These are phyloP conservation scores for Penicillium thymicola DNA, from an alignment of 2,329 filamentous ascomycete genomes.

Conservation along the genomic window DNA sequence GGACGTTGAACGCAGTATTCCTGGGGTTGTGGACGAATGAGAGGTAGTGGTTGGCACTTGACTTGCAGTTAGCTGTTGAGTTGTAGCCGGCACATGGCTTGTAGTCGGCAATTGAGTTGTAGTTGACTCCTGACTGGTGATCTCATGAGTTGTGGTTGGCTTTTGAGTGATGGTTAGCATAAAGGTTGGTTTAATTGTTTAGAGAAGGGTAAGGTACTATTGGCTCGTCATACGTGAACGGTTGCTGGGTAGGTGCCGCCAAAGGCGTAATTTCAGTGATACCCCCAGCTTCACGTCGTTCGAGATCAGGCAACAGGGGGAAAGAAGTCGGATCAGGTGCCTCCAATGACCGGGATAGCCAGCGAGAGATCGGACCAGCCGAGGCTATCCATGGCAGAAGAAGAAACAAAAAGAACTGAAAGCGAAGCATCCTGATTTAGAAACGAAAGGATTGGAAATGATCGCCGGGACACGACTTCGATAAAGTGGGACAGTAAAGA, in stretches of 20 bases:
- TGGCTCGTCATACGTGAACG: background rate
- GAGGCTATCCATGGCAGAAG: constrained; percentile 18
- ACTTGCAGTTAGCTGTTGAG: background rate
- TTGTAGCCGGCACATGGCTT: background rate
- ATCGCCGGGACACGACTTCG: background rate
- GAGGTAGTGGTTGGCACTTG: background rate
- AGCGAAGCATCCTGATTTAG: constrained; percentile 17
- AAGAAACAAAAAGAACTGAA: constrained; percentile 8
- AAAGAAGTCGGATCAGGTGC: background rate
- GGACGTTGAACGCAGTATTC: background rate
- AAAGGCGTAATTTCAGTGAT: background rate
- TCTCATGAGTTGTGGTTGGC: background rate
- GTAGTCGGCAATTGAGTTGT: background rate
- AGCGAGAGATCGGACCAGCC: constrained; percentile 29
- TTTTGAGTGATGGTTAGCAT: background rate
- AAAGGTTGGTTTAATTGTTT: background rate
- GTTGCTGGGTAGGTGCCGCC: background rate
- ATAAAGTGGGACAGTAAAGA: background rate
- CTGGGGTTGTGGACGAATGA: background rate
- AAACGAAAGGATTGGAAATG: background rate
- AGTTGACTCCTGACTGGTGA: background rate
- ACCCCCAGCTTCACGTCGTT: background rate
- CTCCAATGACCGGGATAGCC: constrained; percentile 3
- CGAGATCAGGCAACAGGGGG: background rate
- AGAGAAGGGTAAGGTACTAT: background rate